Conservation (phyloP, 805 yeast genomes). For the Pichia occidentalis region DNA sequence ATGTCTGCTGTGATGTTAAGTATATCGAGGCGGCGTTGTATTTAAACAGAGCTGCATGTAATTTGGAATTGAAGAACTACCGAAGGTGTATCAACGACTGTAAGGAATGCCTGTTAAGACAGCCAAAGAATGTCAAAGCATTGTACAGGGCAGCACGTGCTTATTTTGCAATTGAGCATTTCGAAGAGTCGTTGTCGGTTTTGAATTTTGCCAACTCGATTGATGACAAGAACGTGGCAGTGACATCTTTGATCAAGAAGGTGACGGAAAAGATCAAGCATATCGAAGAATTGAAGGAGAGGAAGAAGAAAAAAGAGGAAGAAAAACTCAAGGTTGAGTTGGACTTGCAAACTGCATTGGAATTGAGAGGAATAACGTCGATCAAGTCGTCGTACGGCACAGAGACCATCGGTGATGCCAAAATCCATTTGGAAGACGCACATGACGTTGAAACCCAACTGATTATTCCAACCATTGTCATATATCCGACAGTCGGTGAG, state of each 20-base stretch:
- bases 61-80: conserved; percentile 77
- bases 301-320: conserved; percentile 26
- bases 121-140: conserved; percentile 75
- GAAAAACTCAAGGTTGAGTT: conserved; percentile 36
- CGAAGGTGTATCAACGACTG: conserved; percentile 85
- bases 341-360: conserved; percentile 52
- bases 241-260: conserved; percentile 39
- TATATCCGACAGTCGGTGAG: conserved; percentile 80
- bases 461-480: conserved; percentile 69
- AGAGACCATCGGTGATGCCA: conserved; percentile 47
- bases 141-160: conserved; percentile 82
- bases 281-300: conserved; percentile 25
- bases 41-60: conserved; percentile 86
- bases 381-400: conserved; percentile 48
- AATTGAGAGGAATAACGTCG: conserved; percentile 48
- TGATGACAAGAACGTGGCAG: conserved; percentile 54
- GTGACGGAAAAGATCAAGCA: conserved; percentile 29
- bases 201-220: conserved; percentile 56
- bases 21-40: conserved; percentile 56
- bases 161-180: conserved; percentile 56
- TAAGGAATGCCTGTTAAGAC: conserved; percentile 55
- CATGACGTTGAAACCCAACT: conserved; percentile 69
- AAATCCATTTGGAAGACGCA: conserved; percentile 54
- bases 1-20: conserved; percentile 53
- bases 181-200: conserved; percentile 66